phyloP scores from a whole-genome alignment of 192 early-diverging fungal genomes.

The Linnemannia elongata region DNA sequence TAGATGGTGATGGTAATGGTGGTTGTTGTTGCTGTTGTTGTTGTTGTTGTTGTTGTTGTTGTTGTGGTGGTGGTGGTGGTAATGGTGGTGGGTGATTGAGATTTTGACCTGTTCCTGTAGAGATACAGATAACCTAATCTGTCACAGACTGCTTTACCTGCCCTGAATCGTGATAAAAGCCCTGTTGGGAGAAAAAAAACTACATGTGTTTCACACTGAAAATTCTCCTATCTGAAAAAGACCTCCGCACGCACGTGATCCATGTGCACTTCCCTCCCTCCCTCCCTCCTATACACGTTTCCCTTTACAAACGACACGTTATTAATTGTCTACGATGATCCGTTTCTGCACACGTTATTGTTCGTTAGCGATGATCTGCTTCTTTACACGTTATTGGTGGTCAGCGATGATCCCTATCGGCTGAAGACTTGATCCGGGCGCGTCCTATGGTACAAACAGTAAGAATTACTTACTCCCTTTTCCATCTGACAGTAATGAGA shows the following conservation, averaged over 20 bases:
- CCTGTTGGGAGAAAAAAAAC: neutral
- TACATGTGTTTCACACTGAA: neutral
- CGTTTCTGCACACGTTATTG: no score
- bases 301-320: no score
- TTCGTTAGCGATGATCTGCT: no score
- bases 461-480: neutral
- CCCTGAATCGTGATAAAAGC: neutral
- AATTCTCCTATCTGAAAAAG: neutral
- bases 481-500: neutral
- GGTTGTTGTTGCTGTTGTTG: no score
- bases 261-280: no score
- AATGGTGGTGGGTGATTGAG: no score
- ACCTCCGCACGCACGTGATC: neutral
- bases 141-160: no score
- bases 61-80: neutral
- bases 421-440: neutral
- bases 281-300: no score
- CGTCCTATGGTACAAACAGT: neutral
- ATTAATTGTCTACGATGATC: no score
- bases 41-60: no score
- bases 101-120: neutral
- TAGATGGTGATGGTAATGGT: neutral
- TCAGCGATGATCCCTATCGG: neutral
- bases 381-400: constrained; percentile 18
- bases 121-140: neutral